Evolutionary conservation across 73 alveolate genomes (phyloP), one percentile per base, ranked within the genome.

Genomic region (Effrenium voratum): DNA sequence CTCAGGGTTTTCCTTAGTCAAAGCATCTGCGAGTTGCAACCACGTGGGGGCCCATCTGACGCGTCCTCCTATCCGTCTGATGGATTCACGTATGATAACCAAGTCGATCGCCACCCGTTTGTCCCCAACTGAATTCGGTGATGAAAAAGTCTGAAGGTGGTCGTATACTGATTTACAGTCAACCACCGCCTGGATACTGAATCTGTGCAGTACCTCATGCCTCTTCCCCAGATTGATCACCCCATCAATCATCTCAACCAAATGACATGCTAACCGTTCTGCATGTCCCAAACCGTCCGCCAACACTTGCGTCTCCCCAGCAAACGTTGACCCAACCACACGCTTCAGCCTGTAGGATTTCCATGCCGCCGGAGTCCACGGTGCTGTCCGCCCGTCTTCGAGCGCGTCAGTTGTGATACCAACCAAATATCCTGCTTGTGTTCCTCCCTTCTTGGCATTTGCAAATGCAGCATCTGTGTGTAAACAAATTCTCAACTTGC

Each of bases 401-500:
- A 73, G 55, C 15, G 16, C 41, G 55, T 40, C 57, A 73, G 36
- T 41, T 1, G 85, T 73, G 36, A 40, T 40, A 34, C 85, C 85
- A 3, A 73, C 85, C 32, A 73, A 41, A 19, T 73, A 73, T 1
- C 85, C 85, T 5, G 85, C 85, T 40, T 73, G 85, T 38, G 85
- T 73, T 10, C 85, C 85, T 73, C 41, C 57, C 55, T 73, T 73
- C 85, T 73, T 73, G n/a, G 85, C 85, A 30, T 73, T 73, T 40
- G 85, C 85, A 73, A 73, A 73, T 5, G 85, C 85, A 40, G 85
- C 85, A 73, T 73, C 85, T 36, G 85, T 8, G 19, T 73, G 85
- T 5, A 73, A 24, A 5, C 15, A 32, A 36, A 73, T 32, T 12
- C 57, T 36, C 10, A 73, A 19, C 38, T 73, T 38, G 2, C 6